A percentile compares a stretch with the other conserved stretches of the same genome.
Evolutionary conservation across 2,329 filamentous ascomycete genomes (phyloP).

Genomic region (Raffaelea ambrosiae): DNA sequence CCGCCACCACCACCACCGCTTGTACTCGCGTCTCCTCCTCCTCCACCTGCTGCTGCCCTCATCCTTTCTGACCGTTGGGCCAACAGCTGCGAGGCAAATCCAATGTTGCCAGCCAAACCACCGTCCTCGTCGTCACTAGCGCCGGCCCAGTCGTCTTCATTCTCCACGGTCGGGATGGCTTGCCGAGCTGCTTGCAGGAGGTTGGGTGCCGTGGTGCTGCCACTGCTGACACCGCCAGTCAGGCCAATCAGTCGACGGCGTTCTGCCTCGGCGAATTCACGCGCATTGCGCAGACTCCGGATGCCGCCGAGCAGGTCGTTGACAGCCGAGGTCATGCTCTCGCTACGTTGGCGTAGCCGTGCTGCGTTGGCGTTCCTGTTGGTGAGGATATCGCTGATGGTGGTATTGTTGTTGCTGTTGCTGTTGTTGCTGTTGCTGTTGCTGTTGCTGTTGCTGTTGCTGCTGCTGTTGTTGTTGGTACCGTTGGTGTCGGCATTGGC

Average conservation of each 20-base stretch:
- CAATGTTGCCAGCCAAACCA: not conserved
- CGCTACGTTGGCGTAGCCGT: conserved; percentile 25
- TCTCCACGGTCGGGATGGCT: not conserved
- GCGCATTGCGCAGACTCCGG: conserved; percentile 24
- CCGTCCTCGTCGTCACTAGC: not conserved
- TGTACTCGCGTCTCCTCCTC: not conserved
- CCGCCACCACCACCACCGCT: not conserved
- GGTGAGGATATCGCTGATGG: conserved; percentile 8
- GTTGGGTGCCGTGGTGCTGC: not conserved
- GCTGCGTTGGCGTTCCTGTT: conserved; percentile 14
- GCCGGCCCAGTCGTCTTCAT: conserved; percentile 2
- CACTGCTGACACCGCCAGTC: not conserved
- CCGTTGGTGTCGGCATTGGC: not conserved
- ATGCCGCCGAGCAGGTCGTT: conserved; percentile 29
- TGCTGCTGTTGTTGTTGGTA: not conserved
- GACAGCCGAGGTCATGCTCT: conserved; percentile 27
- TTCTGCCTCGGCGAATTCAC: conserved; percentile 7
- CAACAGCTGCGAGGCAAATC: not conserved
- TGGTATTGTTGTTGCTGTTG: not conserved
- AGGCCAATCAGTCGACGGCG: conserved; percentile 4
- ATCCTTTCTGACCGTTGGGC: not conserved
- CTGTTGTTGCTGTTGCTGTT: not conserved
- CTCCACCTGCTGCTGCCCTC: not conserved
- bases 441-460: not conserved
- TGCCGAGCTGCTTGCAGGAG: not conserved